phyloP scores from a whole-genome alignment of 2,329 filamentous ascomycete genomes.

The Polytolypa hystricis region DNA sequence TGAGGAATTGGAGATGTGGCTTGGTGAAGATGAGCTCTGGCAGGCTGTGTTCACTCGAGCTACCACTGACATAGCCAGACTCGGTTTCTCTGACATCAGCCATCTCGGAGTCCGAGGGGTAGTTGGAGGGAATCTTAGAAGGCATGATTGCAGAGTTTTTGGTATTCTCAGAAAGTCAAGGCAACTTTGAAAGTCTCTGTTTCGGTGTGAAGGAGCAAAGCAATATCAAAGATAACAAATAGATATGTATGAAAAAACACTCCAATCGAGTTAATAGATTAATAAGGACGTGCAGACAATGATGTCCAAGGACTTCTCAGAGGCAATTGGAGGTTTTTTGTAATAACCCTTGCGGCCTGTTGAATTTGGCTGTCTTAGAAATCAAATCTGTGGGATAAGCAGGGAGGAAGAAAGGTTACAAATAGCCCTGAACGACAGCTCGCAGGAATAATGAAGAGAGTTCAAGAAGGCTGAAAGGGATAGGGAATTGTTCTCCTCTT shows the following conservation, averaged over 20 bases:
- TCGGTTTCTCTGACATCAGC: slow-evolving; percentile 42
- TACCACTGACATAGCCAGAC: slow-evolving; percentile 73
- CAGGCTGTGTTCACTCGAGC: slow-evolving; percentile 50
- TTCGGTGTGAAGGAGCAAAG: no score
- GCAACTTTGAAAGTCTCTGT: no score
- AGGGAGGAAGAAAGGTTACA: slow-evolving; percentile 4
- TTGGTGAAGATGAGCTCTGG: slow-evolving; percentile 77
- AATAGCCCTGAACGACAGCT: no score
- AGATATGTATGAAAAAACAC: no score
- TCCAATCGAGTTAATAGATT: no score
- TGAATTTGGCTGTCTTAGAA: slow-evolving; percentile 3
- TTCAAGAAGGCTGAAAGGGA: slow-evolving; percentile 12
- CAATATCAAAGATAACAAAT: no score
- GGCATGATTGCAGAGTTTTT: slow-evolving; percentile 22
- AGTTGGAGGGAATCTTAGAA: slow-evolving; percentile 26
- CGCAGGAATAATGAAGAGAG: no score
- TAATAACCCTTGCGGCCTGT: no score
- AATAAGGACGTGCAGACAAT: no score
- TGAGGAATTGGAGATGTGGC: slow-evolving; percentile 80
- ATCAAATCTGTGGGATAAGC: slow-evolving; percentile 3
- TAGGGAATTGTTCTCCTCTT: no score
- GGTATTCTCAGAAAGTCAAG: background rate
- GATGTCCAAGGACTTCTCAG: no score
- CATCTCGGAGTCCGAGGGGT: slow-evolving; percentile 25
- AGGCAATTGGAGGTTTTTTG: no score